Evolutionary conservation across 1,139 yeast genomes (phyloP), one percentile per base, ranked within the genome.

Genomic region (Lodderomyces pseudojiufengensis): DNA sequence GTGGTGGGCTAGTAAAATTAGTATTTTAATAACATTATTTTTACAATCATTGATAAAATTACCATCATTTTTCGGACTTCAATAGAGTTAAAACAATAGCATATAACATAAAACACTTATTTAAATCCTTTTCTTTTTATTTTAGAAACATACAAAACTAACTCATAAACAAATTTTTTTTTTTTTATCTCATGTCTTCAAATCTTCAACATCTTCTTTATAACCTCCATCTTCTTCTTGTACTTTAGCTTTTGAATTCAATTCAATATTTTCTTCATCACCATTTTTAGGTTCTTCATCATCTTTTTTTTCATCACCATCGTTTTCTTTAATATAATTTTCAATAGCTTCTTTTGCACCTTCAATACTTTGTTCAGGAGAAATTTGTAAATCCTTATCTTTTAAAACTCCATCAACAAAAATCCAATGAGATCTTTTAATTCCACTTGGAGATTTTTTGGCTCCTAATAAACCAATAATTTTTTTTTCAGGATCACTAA

Each of bases 1-100:
- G 46, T 92, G 97, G 97, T 92, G 97, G 97, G 85, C 77, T 4
- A 72, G 95, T 2, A 81, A 85, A 51, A 71, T 81, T 2, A 51
- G 70, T 9, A 57, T 77, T 2, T 45, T 76, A 2, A 39, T 80
- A n/a, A 62, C 80, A 0, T 41, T 73, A 8, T 49, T 75, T 11
- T 42, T 72, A 28, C 65, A 65, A 28, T 64, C 76, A 0, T 28
- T 59, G 10, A 45, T 32, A 9, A 34, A 25, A 21, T 34, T 39
- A 12, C 21, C 33, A 27, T 26, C 37, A 29, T 7, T 33, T 8
- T 37, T 35, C 32, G 30, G 27, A 25, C 14, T 9, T 27, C 26
- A 30, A 13, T n/a, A n/a, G n/a, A n/a, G n/a, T n/a, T n/a, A n/a
- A n/a, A n/a, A n/a, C n/a, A n/a, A n/a, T n/a, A n/a, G n/a, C n/a